A percentile compares a stretch with the other conserved stretches of the same genome.
These are phyloP conservation scores for Emmonsiellopsis sp. DNA, from an alignment of 2,329 filamentous ascomycete genomes.

Conservation along the genomic window DNA sequence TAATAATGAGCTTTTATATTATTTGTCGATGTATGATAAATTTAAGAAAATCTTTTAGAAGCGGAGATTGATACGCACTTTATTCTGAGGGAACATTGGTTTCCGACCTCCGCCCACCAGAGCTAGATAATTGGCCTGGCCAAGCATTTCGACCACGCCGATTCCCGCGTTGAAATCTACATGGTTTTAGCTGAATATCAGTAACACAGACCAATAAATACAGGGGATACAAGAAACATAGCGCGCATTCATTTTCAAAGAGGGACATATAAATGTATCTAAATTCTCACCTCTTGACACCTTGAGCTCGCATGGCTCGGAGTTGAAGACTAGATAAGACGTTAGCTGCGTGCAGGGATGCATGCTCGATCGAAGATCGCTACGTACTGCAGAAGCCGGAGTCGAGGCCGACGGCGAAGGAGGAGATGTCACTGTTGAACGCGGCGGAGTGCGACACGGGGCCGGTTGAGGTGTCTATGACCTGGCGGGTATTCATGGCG, in stretches of 20 bases:
- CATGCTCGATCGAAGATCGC: neutral
- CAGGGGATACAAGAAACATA: neutral
- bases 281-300: constrained; percentile 45
- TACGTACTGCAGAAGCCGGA: constrained; percentile 71
- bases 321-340: constrained; percentile 53
- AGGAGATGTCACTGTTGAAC: constrained; percentile 77
- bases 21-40: too few relatives aligned
- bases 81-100: constrained; percentile 80
- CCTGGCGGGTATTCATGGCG: constrained; percentile 79
- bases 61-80: constrained; percentile 41
- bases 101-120: constrained; percentile 79
- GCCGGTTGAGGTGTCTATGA: constrained; percentile 67
- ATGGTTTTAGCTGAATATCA: neutral
- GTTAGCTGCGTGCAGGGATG: neutral
- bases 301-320: constrained; percentile 61
- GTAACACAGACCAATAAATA: neutral
- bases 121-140: constrained; percentile 75
- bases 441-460: constrained; percentile 71
- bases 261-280: neutral
- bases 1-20: neutral
- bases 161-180: constrained; percentile 73
- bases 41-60: neutral
- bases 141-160: constrained; percentile 76
- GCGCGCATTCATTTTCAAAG: neutral
- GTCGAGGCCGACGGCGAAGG: constrained; percentile 79